Evolutionary conservation across 2,329 filamentous ascomycete species (phyloP).

Genomic region (Arthrinium puccinioides): DNA sequence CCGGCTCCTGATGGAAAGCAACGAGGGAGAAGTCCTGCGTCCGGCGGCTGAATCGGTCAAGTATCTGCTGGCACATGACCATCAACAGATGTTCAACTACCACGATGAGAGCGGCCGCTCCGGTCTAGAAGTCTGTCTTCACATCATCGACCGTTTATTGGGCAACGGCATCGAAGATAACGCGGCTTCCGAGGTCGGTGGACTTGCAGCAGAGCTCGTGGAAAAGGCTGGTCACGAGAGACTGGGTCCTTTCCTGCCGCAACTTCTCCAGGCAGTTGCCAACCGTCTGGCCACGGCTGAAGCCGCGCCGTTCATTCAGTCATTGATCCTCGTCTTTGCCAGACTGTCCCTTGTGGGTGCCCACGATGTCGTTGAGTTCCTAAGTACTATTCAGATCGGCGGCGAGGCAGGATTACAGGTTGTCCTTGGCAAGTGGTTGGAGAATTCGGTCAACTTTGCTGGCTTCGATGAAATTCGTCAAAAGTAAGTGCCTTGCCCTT

Average conservation of each 20-base stretch:
- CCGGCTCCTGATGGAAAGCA: constrained; percentile 70
- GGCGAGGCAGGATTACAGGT: constrained; percentile 78
- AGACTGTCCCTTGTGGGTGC: constrained; percentile 79
- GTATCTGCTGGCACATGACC: constrained; percentile 83
- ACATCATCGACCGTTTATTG: constrained; percentile 87
- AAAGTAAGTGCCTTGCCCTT: constrained; percentile 62
- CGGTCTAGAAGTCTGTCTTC: constrained; percentile 80
- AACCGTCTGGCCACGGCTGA: constrained; percentile 75
- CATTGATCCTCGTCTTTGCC: constrained; percentile 89
- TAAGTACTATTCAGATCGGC: constrained; percentile 75
- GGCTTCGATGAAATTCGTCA: constrained; percentile 96
- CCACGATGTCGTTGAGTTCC: constrained; percentile 84
- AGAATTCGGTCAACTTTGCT: constrained; percentile 95
- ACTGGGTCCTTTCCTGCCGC: constrained; percentile 81
- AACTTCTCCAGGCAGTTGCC: constrained; percentile 84
- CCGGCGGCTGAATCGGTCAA: constrained; percentile 81
- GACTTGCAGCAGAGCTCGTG: constrained; percentile 86
- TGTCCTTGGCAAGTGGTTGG: constrained; percentile 90
- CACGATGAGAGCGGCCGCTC: constrained; percentile 71
- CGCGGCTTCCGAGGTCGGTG: constrained; percentile 91
- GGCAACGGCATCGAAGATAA: constrained; percentile 82
- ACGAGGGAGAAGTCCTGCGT: constrained; percentile 82
- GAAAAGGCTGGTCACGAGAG: constrained; percentile 91
- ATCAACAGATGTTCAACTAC: constrained; percentile 84
- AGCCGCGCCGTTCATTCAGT: constrained; percentile 88